Conservation (phyloP, 352 stramenopile species). For the Globisporangium iwayamae region DNA sequence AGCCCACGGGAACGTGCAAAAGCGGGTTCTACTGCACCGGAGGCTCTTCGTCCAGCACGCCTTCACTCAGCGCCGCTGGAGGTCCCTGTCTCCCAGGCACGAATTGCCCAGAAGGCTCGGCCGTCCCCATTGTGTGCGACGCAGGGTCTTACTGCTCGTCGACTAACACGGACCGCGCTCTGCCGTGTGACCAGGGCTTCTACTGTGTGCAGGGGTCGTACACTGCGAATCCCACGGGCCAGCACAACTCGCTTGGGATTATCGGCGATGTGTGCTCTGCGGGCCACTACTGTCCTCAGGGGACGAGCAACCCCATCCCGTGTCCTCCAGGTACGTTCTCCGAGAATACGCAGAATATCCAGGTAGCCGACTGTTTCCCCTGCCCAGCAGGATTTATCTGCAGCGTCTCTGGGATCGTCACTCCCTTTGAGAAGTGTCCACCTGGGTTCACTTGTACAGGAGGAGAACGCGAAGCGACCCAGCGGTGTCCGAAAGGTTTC, state of each 20-base stretch:
- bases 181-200: constrained; percentile 76
- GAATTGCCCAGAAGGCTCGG: constrained; percentile 86
- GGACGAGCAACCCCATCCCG: constrained; percentile 77
- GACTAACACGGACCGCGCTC: constrained; percentile 61
- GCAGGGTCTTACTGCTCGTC: constrained; percentile 79
- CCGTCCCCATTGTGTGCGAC: constrained; percentile 76
- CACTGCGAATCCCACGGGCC: constrained; percentile 62
- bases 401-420: constrained; percentile 42
- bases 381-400: constrained; percentile 68
- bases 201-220: constrained; percentile 88
- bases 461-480: constrained; percentile 46
- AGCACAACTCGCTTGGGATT: constrained; percentile 64
- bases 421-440: constrained; percentile 45
- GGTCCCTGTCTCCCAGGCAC: constrained; percentile 77
- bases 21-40: constrained; percentile 84
- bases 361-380: constrained; percentile 57
- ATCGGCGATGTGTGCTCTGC: constrained; percentile 70
- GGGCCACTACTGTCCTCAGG: constrained; percentile 77
- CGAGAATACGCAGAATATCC: constrained; percentile 53
- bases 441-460: constrained; percentile 59
- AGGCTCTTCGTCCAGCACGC: constrained; percentile 54
- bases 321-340: constrained; percentile 76
- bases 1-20: constrained; percentile 54
- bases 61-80: constrained; percentile 32
- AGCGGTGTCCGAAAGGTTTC: constrained; percentile 55